Evolutionary conservation across 2,329 filamentous ascomycete species (phyloP), one percentile per base, ranked within the genome.

Genomic region (Aspergillus uvarum): DNA sequence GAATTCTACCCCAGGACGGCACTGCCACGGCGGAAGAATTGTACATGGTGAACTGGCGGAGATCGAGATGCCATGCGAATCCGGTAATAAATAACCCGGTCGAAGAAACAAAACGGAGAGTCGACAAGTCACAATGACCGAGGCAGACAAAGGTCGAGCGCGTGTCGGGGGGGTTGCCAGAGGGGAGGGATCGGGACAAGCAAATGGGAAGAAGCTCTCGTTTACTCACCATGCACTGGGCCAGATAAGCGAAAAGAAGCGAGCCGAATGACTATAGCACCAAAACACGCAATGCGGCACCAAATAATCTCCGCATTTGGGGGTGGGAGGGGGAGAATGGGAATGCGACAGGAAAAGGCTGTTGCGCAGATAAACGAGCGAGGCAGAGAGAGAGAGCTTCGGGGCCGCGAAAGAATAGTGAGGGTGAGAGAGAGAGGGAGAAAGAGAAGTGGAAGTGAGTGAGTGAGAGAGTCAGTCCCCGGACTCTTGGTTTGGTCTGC

Each of bases 181-280:
- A 44, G 52, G 58, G 47, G 49, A 61, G 57, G 49, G 59, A 50
- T 61, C 54, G 61, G 60, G 59, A 59, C 59, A 59, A 60, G 59
- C 59, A 61, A 54, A 63, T 58, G 60, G 58, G 61, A 60, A 59
- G 56, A 65, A 56, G 61, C 58, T 61, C 59, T 62, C 57, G 47
- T 59, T 61, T 64, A 68, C 66, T 68, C 62, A 68, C 66, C 65
- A 65, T 59, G 61, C 49, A 68, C 62, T 63, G 62, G 65, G 61
- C 54, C 55, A 67, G 62, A 66, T 63, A 65, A 65, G 64, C 63
- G 60, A 66, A 64, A 68, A 68, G 62, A 64, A 67, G 64, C 61
- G 62, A 69, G 60, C 65, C 67, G 63, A 68, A 63, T 58, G 59
- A 62, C 61, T 68, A 68, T 67, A 63, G 65, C 67, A 66, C 66